Conservation (phyloP, 768 basidiomycete genomes). For the Lentinus brumalis region DNA sequence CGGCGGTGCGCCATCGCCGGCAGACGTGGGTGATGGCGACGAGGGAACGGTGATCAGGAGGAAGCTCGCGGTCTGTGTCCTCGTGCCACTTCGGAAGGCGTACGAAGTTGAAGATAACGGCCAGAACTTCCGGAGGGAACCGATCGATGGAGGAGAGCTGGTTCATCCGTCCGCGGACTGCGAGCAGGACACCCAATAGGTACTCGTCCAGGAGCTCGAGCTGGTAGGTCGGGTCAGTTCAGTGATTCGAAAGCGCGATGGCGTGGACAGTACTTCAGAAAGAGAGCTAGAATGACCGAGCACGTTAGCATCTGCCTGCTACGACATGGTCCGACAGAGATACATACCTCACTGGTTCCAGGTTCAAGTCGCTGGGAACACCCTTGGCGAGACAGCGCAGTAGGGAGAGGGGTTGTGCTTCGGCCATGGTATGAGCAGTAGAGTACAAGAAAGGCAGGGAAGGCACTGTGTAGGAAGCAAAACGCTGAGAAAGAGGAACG, state of each 20-base stretch:
- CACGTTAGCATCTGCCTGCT: neutral
- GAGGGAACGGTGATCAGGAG: neutral
- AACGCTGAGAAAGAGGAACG: neutral
- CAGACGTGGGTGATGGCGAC: neutral
- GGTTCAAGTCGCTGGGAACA: neutral
- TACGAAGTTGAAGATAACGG: no score
- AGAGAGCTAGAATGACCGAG: neutral
- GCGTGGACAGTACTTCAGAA: neutral
- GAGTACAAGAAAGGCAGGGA: neutral
- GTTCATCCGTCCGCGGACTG: no score
- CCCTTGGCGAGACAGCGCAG: neutral
- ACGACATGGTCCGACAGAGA: neutral
- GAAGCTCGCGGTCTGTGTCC: no score
- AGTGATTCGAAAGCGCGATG: neutral
- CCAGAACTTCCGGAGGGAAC: no score
- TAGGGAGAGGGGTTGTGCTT: neutral
- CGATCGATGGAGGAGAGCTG: no score
- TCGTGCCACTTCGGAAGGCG: neutral
- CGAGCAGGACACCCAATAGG: neutral
- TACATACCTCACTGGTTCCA: neutral
- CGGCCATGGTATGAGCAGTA: neutral
- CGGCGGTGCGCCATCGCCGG: neutral
- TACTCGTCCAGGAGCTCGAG: neutral
- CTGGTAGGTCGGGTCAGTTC: neutral
- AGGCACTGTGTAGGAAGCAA: neutral